Evolutionary conservation across 371 early-diverging fungal species (phyloP), one percentile per base, ranked within the genome.

Genomic region (Phascolomyces articulosus): DNA sequence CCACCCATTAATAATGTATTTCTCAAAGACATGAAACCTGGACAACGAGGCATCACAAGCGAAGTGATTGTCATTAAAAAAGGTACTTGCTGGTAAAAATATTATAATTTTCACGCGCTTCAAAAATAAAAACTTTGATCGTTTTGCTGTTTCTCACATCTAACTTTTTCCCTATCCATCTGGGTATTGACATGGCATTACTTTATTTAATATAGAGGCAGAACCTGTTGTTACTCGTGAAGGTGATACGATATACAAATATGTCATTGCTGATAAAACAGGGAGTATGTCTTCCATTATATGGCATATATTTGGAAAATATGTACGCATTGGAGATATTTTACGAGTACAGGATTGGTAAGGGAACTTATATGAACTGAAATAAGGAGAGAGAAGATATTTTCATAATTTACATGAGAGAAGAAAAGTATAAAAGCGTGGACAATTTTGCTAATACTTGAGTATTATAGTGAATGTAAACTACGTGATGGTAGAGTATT

Each of bases 1-100:
- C 51, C 51, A 4, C 24, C 51, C 11, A 24, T 24, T 6, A 51
- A 51, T 51, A 21, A 24, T 4, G 4, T 51, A 10, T 31, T 62
- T 7, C 10, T 87, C 7, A 70, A 71, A 31, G 85, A 85, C 34
- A 70, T 86, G 61, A 71, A 74, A 51, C 84, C 85, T 7, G 70
- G 71, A 54, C 66, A 78, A 63, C 74, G 81, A 40, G 79, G 78
- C 10, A 74, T 85, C 38, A 80, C 85, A 58, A 83, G 85, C 62
- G 85, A 87, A 54, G 82, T 83, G 26, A 86, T 87, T 54, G 84
- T 87, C 16, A 69, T 87, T 9, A 80, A 87, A 54, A 66, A 66
- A 72, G 78, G 83, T 78, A 34, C 34, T 34, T 34, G 11, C 6
- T 31, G 6, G 34, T 2, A 34, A 34, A 34, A 34, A 6, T 34